Evolutionary conservation across 2,329 filamentous ascomycete genomes (phyloP), one percentile per base, ranked within the genome.

Genomic region (Paracorniculantispora psalliotae): DNA sequence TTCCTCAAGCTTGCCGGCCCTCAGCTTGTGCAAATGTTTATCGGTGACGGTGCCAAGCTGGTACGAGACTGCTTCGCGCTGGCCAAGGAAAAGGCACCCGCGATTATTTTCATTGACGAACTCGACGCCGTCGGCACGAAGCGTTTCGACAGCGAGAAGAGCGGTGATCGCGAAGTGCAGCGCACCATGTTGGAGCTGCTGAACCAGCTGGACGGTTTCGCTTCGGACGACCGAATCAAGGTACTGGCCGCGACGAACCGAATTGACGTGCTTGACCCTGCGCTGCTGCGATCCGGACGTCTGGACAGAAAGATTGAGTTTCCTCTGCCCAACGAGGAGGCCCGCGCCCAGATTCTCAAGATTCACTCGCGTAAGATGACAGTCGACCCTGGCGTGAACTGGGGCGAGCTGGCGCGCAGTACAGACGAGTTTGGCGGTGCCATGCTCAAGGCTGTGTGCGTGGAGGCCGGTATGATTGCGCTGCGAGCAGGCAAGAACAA

Each of bases 21-120:
- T 5, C 94, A 99, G 77, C 86, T 99, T 41, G 94, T 99, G 30
- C 94, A 99, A 75, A 99, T 97, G 94, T 99, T 97, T 74, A 99
- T 99, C 43, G 94, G 94, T 73, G 96, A 99, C 67, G 94, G 94
- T 69, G 94, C 96, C 46, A 99, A 99, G 78, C 84, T 99, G 30
- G 94, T 99, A 44, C 90, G 94, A 61, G 94, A 99, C 78, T 96
- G 91, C 77, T 99, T 99, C 72, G 94, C 94, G 2, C 81, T 99
- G 15, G 94, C 94, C 57, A 99, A 99, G 75, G 94, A 99, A 77
- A 99, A 99, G 81, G 94, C 94, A 0, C 96, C 94, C 0, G 92
- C 94, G 60, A 99, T 99, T 75, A 99, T 99, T 75, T 99, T 99
- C 81, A 97, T 99, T 69, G 94, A 99, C 77, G 94, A 99, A 77